Base-by-base conservation (phyloP, 2,329 filamentous ascomycete species). In the Aspergillus spinulosporus region DNA sequence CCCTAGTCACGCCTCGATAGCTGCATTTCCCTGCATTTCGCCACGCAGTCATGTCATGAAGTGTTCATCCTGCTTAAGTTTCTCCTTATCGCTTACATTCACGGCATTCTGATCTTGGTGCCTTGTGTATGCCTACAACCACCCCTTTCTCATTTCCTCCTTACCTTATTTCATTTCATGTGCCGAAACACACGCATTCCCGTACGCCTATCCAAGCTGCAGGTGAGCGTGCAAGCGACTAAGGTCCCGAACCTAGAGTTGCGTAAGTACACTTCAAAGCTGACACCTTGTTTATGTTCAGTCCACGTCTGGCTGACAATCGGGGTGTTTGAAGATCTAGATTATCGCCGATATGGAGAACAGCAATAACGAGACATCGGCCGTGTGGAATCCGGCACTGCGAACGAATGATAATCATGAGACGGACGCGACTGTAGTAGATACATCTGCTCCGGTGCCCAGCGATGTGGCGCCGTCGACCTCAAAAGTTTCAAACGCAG, bases 371-470 rank as follows among this genome's bases (percentile, higher is more conserved):
- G 61, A 64, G 34, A 49, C 47, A 37, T 52, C 52, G 11, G 66
- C 76, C 52, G 77, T 78, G 15, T 84, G 82, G 83, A 81, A 85
- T 73, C 82, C 82, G 44, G 82, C 82, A 15, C 68, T 82, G 58
- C 73, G 80, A 65, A 76, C 78, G 37, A 21, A 21, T 21, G 76
- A 82, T 28, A 59, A 65, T 42, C 54, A 66, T 52, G 58, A 62
- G 42, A 36, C 50, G 44, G 32, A 59, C 51, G 50, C 59, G 42
- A 58, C 60, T 47, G 52, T 37, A 31, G 43, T 45, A 37, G n/a
- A 43, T n/a, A 45, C 31, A 26, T 26, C 45, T n/a, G 44, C 55
- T 29, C 21, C 55, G 15, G 34, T 4, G 9, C 6, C 34, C 34
- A 12, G 4, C 34, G 34, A 12, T 37, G 34, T 12, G 9, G 7